Evolutionary conservation across 2,329 filamentous ascomycete genomes (phyloP).

Genomic region (Coniochaeta ligniaria): DNA sequence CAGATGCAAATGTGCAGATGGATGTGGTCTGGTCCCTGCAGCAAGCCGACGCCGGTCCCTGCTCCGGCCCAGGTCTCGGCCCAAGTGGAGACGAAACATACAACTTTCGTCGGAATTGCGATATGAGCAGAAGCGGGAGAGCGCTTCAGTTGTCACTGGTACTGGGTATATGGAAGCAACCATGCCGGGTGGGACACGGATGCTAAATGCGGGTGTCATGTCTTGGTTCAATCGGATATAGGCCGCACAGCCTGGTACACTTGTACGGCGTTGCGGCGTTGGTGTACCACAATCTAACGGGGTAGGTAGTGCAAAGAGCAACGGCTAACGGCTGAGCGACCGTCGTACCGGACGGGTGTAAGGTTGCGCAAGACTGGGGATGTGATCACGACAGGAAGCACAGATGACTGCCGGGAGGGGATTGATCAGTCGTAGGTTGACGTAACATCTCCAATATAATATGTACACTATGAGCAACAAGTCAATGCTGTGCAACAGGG

Average conservation of each 20-base stretch:
- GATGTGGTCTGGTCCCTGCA: not conserved
- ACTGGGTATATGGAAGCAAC: not conserved
- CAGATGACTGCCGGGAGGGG: not conserved
- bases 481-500: not conserved
- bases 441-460: not conserved
- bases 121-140: not conserved
- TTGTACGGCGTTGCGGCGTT: not conserved
- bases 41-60: not conserved
- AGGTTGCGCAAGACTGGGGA: not conserved
- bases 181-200: not conserved
- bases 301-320: too few relatives aligned
- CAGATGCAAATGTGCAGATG: not conserved
- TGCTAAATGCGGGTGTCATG: not conserved
- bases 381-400: not conserved
- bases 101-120: not conserved
- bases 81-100: not conserved
- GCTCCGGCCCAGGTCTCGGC: not conserved
- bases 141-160: too few relatives aligned
- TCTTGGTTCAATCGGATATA: not conserved
- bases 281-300: not conserved
- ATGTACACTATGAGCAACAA: not conserved
- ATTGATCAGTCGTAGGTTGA: not conserved
- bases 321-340: not conserved
- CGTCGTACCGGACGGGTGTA: not conserved
- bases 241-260: not conserved